Evolutionary conservation across 2,329 filamentous ascomycete genomes (phyloP).

Genomic region (Blastomyces parvus): DNA sequence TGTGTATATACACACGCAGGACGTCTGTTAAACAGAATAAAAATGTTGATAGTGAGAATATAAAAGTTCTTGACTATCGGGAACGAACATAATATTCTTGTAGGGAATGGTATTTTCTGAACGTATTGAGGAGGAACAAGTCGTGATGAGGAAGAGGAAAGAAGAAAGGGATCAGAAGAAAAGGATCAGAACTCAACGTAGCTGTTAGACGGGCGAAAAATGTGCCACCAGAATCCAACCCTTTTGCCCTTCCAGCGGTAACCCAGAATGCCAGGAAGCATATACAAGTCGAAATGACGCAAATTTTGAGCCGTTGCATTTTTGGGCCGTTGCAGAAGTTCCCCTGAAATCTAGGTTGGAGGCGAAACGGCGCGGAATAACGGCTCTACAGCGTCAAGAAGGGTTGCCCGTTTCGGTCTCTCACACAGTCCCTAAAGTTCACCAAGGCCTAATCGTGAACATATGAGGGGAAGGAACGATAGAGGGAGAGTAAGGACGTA

Average conservation of each 20-base stretch:
- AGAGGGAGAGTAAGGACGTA: not conserved
- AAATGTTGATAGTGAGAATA: not conserved
- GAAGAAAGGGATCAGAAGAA: not conserved
- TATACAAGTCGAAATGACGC: not conserved
- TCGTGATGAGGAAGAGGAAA: not conserved
- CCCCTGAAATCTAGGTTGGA: not conserved
- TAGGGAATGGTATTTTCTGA: not conserved
- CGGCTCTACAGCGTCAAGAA: not conserved
- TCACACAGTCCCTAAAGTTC: not conserved
- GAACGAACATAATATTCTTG: not conserved
- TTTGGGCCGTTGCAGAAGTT: not conserved
- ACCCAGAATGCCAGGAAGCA: not conserved
- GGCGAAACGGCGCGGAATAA: not conserved
- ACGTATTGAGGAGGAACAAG: not conserved
- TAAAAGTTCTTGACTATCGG: not conserved
- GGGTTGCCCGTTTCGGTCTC: not conserved
- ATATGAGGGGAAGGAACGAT: not conserved
- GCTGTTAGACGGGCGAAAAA: not conserved
- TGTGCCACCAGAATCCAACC: not conserved
- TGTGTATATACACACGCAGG: not conserved
- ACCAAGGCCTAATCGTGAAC: not conserved
- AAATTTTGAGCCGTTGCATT: not conserved
- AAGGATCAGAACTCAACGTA: not conserved
- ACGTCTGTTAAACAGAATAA: not conserved
- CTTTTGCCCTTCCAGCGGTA: not conserved